Percentiles rank a stretch among this genome's conserved stretches.
Conservation (phyloP, 345 rosid genomes). For the Limnanthes douglasii region DNA sequence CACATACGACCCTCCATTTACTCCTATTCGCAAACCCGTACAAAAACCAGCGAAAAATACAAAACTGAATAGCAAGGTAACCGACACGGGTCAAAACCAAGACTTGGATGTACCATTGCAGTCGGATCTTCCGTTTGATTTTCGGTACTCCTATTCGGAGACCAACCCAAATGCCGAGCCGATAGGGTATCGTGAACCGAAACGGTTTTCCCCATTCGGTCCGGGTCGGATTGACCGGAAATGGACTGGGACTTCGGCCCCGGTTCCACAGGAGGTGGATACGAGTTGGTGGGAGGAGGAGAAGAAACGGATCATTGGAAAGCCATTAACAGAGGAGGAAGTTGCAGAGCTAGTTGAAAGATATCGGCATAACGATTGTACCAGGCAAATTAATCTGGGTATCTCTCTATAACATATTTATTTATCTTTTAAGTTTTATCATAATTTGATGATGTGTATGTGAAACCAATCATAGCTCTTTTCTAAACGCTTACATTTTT, state of each 20-base stretch:
- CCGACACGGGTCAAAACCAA: conserved; percentile 3
- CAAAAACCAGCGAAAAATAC: conserved; percentile 7
- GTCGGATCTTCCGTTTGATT: conserved; percentile 75
- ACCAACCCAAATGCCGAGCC: conserved; percentile 35
- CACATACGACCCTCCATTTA: conserved; percentile 18
- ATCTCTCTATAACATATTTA: conserved; percentile 2
- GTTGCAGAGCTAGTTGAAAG: conserved; percentile 60
- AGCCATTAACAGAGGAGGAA: conserved; percentile 51
- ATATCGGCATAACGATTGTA: conserved; percentile 69
- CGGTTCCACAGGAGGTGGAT: conserved; percentile 17
- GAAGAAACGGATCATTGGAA: conserved; percentile 39
- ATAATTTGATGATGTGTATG: too few species aligned
- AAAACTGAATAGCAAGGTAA: conserved; percentile 2
- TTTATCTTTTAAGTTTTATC: too few species aligned
- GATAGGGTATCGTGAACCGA: conserved; percentile 76
- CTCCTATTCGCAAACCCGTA: conserved; percentile 11
- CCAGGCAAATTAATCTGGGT: conserved; percentile 82
- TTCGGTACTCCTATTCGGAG: conserved; percentile 74
- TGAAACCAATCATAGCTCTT: too few species aligned
- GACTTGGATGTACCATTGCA: conserved; percentile 8
- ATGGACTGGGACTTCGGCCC: conserved; percentile 80
- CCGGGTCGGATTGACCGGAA: conserved; percentile 68
- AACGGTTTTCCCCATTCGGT: conserved; percentile 82
- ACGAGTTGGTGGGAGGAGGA: conserved; percentile 24
- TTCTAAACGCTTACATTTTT: too few species aligned